Conservation (phyloP, 2,329 filamentous ascomycete species). For the Exophiala xenobiotica region DNA sequence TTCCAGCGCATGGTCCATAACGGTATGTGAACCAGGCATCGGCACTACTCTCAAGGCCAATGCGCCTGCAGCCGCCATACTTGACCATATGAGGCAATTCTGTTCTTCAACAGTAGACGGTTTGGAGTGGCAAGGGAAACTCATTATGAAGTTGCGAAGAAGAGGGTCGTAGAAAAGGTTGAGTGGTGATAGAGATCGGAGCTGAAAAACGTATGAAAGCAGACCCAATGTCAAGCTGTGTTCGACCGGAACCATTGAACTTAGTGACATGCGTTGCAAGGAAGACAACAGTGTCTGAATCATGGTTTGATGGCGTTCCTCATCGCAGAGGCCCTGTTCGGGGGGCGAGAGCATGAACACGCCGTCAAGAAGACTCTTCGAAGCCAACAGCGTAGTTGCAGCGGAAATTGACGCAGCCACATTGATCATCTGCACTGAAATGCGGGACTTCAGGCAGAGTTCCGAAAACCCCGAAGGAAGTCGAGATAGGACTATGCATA, state of each 20-base stretch:
- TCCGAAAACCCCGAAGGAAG: constrained; percentile 25
- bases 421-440: constrained; percentile 27
- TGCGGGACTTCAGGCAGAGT: constrained; percentile 17
- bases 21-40: constrained; percentile 20
- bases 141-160: constrained; percentile 24
- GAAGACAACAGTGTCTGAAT: constrained; percentile 25
- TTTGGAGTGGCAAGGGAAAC: constrained; percentile 18
- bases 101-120: constrained; percentile 14
- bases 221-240: constrained; percentile 22
- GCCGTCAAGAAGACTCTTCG: constrained; percentile 1
- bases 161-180: constrained; percentile 29
- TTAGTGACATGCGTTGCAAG: constrained; percentile 27
- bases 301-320: constrained; percentile 13
- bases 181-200: constrained; percentile 17
- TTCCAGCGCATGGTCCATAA: constrained; percentile 23
- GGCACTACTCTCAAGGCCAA: constrained; percentile 20
- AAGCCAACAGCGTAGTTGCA: constrained; percentile 4
- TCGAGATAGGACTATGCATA: constrained; percentile 22
- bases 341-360: not conserved
- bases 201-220: constrained; percentile 24
- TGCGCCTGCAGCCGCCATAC: constrained; percentile 22
- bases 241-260: constrained; percentile 15
- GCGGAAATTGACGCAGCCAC: constrained; percentile 21
- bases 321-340: constrained; percentile 2
- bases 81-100: constrained; percentile 22